Base-by-base conservation (phyloP, 2,329 filamentous ascomycete species). In the Calonectria pauciramosa region DNA sequence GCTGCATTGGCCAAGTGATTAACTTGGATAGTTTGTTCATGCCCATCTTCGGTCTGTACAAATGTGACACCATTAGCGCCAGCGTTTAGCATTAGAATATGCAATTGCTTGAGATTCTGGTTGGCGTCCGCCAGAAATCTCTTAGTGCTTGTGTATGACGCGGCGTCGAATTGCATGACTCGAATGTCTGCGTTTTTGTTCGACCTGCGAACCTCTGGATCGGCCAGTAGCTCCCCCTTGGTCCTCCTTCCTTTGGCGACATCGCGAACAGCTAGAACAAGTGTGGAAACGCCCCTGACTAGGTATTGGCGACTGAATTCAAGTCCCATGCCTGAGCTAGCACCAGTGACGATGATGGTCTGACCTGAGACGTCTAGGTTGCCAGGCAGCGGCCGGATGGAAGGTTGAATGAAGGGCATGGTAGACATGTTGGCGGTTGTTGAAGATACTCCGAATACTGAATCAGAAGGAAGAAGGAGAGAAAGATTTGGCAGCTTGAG, bases 231-330 rank as follows among this genome's bases (percentile, higher is more conserved):
- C 0, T 6, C 2, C 0, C 30, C 30, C 11, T 76, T 51, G 64
- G 84, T 72, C 14, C 76, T n/a, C 23, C 84, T 76, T 1, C 82
- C 82, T 59, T 82, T 84, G 4, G 73, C 26, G 0, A 78, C 28
- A 36, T 82, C 81, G 8, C 87, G 83, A 0, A 87, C 86, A 5
- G 80, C 87, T 32, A 89, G 80, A 32, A 89, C 83, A 5, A 89
- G 78, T 18, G 80, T 84, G 1, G 80, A 77, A 6, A 84, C 76
- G 0, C 84, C 82, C 1, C 86, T 82, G 0, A 51, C 59, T 14
- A 85, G 80, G 3, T 87, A 80, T 49, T 88, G 84, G 1, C 81
- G 80, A 16, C 83, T 82, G 0, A 86, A 82, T 73, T 87, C 86
- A 1, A 86, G 79, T 1, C 87, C 87, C 0, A 89, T 78, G 2